phyloP scores from a whole-genome alignment of 106 monocot genomes.

The Allium fistulosum region DNA sequence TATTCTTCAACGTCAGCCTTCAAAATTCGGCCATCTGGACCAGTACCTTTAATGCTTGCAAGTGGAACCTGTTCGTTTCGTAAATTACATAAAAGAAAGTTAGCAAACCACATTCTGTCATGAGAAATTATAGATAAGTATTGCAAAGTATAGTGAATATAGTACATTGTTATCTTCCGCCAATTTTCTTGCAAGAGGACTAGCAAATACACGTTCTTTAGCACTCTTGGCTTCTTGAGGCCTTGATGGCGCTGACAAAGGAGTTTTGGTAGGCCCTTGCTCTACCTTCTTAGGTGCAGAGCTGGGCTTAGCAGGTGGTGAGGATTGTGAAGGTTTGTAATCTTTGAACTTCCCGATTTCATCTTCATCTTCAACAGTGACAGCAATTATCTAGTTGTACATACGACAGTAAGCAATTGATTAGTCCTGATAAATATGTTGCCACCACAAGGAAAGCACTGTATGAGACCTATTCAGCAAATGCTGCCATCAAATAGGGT shows the following conservation, averaged over 20 bases:
- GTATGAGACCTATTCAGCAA: neutral
- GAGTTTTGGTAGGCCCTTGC: constrained; percentile 19
- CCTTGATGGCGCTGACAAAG: constrained; percentile 37
- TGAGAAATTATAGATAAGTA: too few species aligned
- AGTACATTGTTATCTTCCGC: constrained; percentile 86
- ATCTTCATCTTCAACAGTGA: constrained; percentile 88
- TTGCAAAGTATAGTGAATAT: too few species aligned
- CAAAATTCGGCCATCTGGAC: constrained; percentile 82
- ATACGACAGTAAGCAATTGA: neutral
- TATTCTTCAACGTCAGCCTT: constrained; percentile 98
- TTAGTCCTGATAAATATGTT: neutral
- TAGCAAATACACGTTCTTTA: constrained; percentile 72
- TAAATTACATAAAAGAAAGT: too few species aligned
- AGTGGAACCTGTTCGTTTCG: constrained; percentile 45
- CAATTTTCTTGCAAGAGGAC: constrained; percentile 87
- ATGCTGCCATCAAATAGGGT: neutral
- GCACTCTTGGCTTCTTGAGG: constrained; percentile 23
- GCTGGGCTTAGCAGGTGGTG: constrained; percentile 25
- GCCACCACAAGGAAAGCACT: neutral
- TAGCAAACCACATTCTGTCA: too few species aligned
- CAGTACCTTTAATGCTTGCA: constrained; percentile 88
- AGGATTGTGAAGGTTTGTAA: constrained; percentile 47
- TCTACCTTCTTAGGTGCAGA: constrained; percentile 29
- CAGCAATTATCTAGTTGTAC: constrained; percentile 61
- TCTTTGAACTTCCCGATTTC: constrained; percentile 83